Percentiles rank a stretch among this genome's conserved stretches.
Conservation (phyloP, 2,329 filamentous ascomycete species). For the Triangularia verruculosa region DNA sequence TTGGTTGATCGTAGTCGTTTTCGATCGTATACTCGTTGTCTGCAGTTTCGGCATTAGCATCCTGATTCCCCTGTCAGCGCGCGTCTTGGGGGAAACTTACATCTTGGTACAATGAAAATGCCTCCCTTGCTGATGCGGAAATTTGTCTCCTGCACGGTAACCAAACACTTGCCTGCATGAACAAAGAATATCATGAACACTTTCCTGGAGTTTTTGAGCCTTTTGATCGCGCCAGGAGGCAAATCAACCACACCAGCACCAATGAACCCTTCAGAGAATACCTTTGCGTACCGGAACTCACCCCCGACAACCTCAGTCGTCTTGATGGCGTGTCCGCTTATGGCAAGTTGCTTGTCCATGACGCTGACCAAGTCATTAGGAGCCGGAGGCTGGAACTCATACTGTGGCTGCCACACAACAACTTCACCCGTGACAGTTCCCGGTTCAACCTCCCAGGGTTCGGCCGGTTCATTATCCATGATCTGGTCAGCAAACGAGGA, state of each 20-base stretch:
- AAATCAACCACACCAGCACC: constrained; percentile 88
- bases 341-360: constrained; percentile 54
- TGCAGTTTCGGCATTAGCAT: constrained; percentile 36
- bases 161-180: constrained; percentile 74
- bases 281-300: constrained; percentile 85
- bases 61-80: neutral
- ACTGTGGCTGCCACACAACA: constrained; percentile 59
- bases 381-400: constrained; percentile 51
- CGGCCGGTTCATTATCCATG: constrained; percentile 33
- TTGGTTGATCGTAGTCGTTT: constrained; percentile 70
- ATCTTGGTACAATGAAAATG: constrained; percentile 91
- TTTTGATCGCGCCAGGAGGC: constrained; percentile 77
- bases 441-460: constrained; percentile 69
- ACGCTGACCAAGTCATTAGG: constrained; percentile 55
- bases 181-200: constrained; percentile 99
- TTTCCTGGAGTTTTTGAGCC: constrained; percentile 84
- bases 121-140: constrained; percentile 87
- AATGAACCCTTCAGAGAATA: constrained; percentile 79
- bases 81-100: constrained; percentile 59
- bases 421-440: constrained; percentile 64
- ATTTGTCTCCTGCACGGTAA: constrained; percentile 69
- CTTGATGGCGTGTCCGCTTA: constrained; percentile 54
- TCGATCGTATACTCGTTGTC: constrained; percentile 91
- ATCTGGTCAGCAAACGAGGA: constrained; percentile 21
- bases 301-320: constrained; percentile 60